Base-by-base conservation (phyloP, 345 rosid genomes). In the Nasturtium officinale region DNA sequence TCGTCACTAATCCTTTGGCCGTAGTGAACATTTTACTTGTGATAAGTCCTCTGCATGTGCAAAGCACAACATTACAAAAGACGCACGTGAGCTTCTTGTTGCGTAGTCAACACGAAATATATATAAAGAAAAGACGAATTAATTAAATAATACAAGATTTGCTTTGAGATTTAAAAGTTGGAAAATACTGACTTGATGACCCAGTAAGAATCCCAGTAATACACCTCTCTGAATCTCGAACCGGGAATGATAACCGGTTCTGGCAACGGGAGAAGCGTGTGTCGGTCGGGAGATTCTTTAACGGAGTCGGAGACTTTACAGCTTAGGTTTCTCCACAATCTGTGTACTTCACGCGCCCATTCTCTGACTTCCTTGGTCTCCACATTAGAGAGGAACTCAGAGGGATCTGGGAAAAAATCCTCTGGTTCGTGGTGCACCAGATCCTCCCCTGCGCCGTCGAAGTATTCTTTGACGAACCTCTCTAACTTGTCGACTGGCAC, bases 121-220 rank as follows among this genome's bases (percentile, higher is more conserved):
- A 69, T 18, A 12, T 55, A 57, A 61, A 9, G 3, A 1, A 60
- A 1, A 60, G 35, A 46, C 4, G 5, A 18, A 42, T 57, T 10
- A 30, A 45, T 32, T 3, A 47, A 65, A 26, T 11, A 26, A n/a
- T 37, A 10, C 3, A 17, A 26, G 0, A 6, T 28, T 20, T 20
- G 6, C 4, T 17, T 17, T 16, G 13, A 46, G 37, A 52, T 37
- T 42, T 56, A 25, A 33, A 46, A 47, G 38, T 13, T 26, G 46
- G 28, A 9, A 74, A 74, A 46, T 32, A 74, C 84, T 47, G 23
- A 90, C 98, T 87, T 90, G 78, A 95, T 85, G 56, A 95, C 81
- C 99, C 99, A 91, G 26, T 90, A 88, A 56, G 97, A 91, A 80
- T 95, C 99, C 98, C 99, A 91, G 72, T 91, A 91, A 75, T 87